These are phyloP conservation scores for Scheffersomyces cryptocercus DNA, from an alignment of 1,139 yeast species.

Conservation along the genomic window DNA sequence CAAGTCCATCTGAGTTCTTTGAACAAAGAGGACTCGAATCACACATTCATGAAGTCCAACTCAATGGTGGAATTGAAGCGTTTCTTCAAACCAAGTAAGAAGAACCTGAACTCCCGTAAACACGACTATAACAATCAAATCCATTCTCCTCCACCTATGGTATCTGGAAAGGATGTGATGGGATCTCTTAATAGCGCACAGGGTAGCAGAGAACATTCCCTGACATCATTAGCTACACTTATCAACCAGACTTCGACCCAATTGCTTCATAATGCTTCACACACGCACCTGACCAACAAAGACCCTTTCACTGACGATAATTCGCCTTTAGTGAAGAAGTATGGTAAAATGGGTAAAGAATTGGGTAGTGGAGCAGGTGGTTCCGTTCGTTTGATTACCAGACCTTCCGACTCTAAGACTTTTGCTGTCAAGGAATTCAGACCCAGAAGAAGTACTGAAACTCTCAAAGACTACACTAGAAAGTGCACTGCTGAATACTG, in stretches of 20 bases:
- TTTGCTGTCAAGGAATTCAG: conserved; percentile 98
- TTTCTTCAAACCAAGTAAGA: conserved; percentile 43
- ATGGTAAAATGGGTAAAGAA: conserved; percentile 86
- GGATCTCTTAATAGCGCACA: conserved; percentile 5
- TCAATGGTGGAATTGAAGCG: conserved; percentile 46
- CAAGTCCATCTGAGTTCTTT: conserved; percentile 14
- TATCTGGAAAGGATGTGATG: conserved; percentile 6
- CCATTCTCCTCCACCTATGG: conserved; percentile 34
- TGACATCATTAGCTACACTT: conserved; percentile 43
- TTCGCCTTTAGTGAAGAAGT: conserved; percentile 74
- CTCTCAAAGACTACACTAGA: conserved; percentile 85
- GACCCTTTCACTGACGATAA: conserved; percentile 55
- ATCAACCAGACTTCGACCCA: conserved; percentile 49
- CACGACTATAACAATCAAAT: conserved; percentile 26
- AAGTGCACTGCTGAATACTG: conserved; percentile 97
- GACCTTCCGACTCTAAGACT: conserved; percentile 78
- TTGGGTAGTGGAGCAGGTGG: conserved; percentile 99
- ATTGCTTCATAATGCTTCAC: conserved; percentile 41
- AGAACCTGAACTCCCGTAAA: conserved; percentile 24
- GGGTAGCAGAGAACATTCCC: conserved; percentile 37
- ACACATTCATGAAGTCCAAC: conserved; percentile 33
- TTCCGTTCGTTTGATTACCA: conserved; percentile 79
- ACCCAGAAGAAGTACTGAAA: conserved; percentile 79
- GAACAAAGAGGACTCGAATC: conserved; percentile 29
- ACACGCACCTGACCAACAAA: conserved; percentile 24